phyloP scores from a whole-genome alignment of 352 stramenopile genomes.

The Phytopythium litorale region DNA sequence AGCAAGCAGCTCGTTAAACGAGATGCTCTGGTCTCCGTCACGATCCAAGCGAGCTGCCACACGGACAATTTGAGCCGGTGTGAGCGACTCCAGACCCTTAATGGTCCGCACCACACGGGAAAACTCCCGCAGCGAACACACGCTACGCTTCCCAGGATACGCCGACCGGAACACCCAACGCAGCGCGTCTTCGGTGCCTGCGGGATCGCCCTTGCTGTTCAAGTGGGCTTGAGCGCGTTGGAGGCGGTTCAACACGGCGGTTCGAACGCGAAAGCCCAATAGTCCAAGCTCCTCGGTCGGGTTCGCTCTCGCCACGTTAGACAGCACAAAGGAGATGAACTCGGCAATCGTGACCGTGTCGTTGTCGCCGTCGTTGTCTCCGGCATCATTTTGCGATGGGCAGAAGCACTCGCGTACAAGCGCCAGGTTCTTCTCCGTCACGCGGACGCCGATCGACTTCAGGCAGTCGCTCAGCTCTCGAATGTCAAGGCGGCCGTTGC shows the following conservation, averaged over 20 bases:
- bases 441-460: conserved; percentile 36
- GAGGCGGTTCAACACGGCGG: conserved; percentile 26
- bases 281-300: conserved; percentile 41
- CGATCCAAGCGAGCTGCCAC: conserved; percentile 53
- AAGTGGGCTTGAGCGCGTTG: conserved; percentile 15
- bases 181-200: conserved; percentile 50
- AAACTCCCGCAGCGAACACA: conserved; percentile 33
- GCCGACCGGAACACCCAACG: conserved; percentile 45
- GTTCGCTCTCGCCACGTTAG: conserved; percentile 14
- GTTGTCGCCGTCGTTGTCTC: conserved; percentile 7
- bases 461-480: conserved; percentile 51
- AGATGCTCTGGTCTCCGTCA: conserved; percentile 49
- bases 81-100: conserved; percentile 27
- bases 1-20: conserved; percentile 61
- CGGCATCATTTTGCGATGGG: not conserved
- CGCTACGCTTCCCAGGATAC: conserved; percentile 23
- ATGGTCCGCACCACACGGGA: conserved; percentile 29
- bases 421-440: conserved; percentile 33
- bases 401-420: conserved; percentile 58
- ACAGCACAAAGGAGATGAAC: conserved; percentile 74
- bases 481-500: conserved; percentile 49
- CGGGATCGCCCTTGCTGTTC: conserved; percentile 18
- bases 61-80: conserved; percentile 40
- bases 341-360: conserved; percentile 50
- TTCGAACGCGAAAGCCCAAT: conserved; percentile 39